Evolutionary conservation across 163 green algal genomes (phyloP).

Genomic region (Prototheca wickerhamii): DNA sequence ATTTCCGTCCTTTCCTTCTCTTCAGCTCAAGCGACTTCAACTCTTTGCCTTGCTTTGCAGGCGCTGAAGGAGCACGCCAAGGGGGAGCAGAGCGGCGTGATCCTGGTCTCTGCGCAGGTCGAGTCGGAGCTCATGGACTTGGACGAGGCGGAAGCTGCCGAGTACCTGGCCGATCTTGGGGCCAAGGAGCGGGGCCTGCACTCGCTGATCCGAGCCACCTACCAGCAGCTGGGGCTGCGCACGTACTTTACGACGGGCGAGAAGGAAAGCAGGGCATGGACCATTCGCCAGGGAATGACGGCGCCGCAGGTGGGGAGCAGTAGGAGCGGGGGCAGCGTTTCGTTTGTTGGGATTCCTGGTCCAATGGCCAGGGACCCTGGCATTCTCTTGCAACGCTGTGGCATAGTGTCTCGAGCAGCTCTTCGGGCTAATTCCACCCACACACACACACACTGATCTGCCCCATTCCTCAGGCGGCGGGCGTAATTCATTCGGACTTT

Average conservation of each 20-base stretch:
- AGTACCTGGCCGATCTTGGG: slow-evolving; percentile 88
- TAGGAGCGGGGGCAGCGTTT: no score
- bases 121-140: slow-evolving; percentile 95
- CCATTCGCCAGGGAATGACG: slow-evolving; percentile 78
- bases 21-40: background rate
- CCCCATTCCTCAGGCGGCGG: slow-evolving; percentile 47
- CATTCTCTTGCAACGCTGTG: no score
- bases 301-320: slow-evolving; percentile 66
- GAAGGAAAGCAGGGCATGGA: slow-evolving; percentile 95
- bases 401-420: no score
- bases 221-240: slow-evolving; percentile 73
- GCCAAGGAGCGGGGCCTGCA: slow-evolving; percentile 76
- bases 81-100: slow-evolving; percentile 55
- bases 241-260: slow-evolving; percentile 98
- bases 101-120: slow-evolving; percentile 86
- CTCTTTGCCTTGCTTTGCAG: slow-evolving; percentile 17
- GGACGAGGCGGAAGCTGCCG: slow-evolving; percentile 62
- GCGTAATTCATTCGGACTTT: slow-evolving; percentile 94
- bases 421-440: no score
- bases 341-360: no score
- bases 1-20: no score
- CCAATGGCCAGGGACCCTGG: no score
- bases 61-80: slow-evolving; percentile 49
- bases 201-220: slow-evolving; percentile 71
- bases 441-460: no score